Evolutionary conservation across 2,329 filamentous ascomycete species (phyloP), one percentile per base, ranked within the genome.

Genomic region (Akanthomyces muscarius): DNA sequence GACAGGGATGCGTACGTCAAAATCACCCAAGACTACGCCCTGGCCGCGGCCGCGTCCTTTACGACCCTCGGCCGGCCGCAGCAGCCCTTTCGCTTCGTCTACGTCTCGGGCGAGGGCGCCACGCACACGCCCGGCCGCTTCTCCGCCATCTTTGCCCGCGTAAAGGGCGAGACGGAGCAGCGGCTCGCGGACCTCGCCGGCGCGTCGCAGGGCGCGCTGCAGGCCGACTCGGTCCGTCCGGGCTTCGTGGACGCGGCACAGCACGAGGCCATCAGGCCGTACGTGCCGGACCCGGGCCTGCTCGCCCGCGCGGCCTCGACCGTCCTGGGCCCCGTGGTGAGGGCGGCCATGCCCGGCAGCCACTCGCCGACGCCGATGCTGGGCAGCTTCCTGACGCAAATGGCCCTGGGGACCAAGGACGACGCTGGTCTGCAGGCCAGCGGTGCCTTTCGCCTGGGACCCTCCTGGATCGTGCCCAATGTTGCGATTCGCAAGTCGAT

Each of bases 111-210:
- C 55, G 75, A 78, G 58, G 86, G 86, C 52, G 83, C 87, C 0
- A 88, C 86, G 1, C 80, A 81, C 21, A 74, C 74, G 1, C 88
- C 88, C 0, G 81, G 81, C 3, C 71, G 72, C 5, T 81, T 87
- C 68, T 83, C 87, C 0, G 72, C 81, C 21, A 74, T 84, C 51
- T 92, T 85, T 69, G 86, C 79, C 1, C 77, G 81, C 14, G 80
- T 89, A 62, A 92, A 93, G 72, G 90, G 89, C 14, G 80, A 86
- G 70, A 82, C 84, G 0, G 90, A 93, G 73, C 66, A 78, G 1
- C 73, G 77, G 1, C 79, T 93, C 1, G 78, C 88, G 1, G 78
- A 80, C 0, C 72, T 91, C 66, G 72, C 76, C 5, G 72, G 73
- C 2, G 69, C 70, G 5, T 78, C 77, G 4, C 10, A 14, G 51